Evolutionary conservation across 2,329 filamentous ascomycete genomes (phyloP).

Genomic region (Xylariaceae sp.): DNA sequence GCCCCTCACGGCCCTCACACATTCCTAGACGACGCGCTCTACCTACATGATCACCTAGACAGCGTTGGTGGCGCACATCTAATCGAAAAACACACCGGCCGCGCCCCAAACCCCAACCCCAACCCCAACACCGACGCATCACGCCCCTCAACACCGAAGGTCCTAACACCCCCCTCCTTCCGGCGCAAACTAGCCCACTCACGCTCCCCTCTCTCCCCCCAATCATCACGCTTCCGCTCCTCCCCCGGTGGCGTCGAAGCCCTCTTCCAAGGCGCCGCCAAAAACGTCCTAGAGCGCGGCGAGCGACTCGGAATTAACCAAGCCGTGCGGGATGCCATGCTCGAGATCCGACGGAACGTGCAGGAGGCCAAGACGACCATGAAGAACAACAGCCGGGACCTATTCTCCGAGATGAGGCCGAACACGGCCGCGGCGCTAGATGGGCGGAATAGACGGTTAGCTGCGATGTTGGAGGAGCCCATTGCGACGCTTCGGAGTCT

Average conservation of each 20-base stretch:
- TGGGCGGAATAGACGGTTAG: conserved; percentile 60
- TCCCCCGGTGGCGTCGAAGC: conserved; percentile 60
- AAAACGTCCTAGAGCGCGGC: conserved; percentile 65
- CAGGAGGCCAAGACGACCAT: conserved; percentile 50
- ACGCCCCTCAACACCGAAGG: conserved; percentile 35
- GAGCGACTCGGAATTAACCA: conserved; percentile 77
- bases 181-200: conserved; percentile 39
- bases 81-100: conserved; percentile 66
- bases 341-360: conserved; percentile 72
- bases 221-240: conserved; percentile 44
- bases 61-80: conserved; percentile 57
- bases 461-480: conserved; percentile 62
- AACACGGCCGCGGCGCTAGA: conserved; percentile 47
- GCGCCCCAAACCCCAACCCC: conserved; percentile 36
- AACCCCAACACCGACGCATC: conserved; percentile 18
- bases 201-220: conserved; percentile 41
- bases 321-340: conserved; percentile 73
- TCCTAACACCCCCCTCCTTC: conserved; percentile 33
- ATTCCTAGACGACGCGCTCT: conserved; percentile 81
- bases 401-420: conserved; percentile 32
- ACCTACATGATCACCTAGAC: conserved; percentile 61
- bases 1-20: conserved; percentile 63
- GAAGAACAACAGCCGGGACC: conserved; percentile 32
- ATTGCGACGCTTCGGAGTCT: conserved; percentile 58
- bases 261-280: conserved; percentile 70